These are phyloP conservation scores for Aspergillus fumigatus DNA, from an alignment of 2,329 filamentous ascomycete genomes.

Conservation along the genomic window DNA sequence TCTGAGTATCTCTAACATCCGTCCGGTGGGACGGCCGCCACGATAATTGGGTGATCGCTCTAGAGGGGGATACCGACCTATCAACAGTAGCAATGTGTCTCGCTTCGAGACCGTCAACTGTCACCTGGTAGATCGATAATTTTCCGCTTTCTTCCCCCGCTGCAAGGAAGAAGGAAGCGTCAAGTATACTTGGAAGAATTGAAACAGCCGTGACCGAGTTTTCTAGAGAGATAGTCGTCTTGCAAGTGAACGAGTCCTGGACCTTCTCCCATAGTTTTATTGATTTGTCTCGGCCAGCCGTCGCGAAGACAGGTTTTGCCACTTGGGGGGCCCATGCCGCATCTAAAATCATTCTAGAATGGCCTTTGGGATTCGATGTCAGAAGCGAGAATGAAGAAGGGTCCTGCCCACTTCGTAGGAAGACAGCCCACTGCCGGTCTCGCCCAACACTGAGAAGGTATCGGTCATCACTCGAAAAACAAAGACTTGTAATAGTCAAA, in stretches of 20 bases:
- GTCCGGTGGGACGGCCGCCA: constrained; percentile 54
- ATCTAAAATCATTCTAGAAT: constrained; percentile 88
- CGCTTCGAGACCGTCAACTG: constrained; percentile 25
- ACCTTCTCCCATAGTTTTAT: constrained; percentile 64
- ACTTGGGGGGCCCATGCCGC: constrained; percentile 68
- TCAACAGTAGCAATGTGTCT: constrained; percentile 30
- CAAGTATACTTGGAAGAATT: constrained; percentile 46
- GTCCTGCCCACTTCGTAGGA: constrained; percentile 48
- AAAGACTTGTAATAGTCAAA: constrained; percentile 76
- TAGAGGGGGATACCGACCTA: constrained; percentile 52
- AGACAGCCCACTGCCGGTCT: constrained; percentile 88
- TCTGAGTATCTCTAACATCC: constrained; percentile 9
- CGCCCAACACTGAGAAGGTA: constrained; percentile 83
- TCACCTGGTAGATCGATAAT: constrained; percentile 40
- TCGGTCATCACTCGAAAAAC: constrained; percentile 70
- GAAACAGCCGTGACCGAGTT: constrained; percentile 68
- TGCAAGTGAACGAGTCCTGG: constrained; percentile 47
- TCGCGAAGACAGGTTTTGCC: constrained; percentile 62
- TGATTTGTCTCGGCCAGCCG: constrained; percentile 82
- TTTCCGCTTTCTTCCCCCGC: constrained; percentile 46
- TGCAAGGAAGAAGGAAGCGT: constrained; percentile 37
- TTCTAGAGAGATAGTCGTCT: constrained; percentile 50
- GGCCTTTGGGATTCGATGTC: constrained; percentile 73
- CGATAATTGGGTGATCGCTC: constrained; percentile 61
- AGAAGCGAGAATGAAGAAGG: constrained; percentile 52